A percentile compares a stretch with the other conserved stretches of the same genome.
phyloP scores from a whole-genome alignment of 192 early-diverging fungal genomes.

The Coemansia sp. region DNA sequence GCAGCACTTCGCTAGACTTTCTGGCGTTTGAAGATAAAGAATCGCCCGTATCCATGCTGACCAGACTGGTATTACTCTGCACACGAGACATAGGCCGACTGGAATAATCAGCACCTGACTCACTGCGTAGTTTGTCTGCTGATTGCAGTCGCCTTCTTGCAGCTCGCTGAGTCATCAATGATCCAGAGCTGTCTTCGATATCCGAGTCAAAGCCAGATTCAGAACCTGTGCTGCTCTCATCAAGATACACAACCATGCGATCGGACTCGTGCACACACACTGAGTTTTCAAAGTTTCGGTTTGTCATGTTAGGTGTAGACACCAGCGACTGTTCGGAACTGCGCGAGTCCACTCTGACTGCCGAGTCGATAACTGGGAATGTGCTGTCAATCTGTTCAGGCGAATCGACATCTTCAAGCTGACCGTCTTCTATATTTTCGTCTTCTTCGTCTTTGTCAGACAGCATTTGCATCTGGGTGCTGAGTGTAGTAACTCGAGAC shows the following conservation, averaged over 20 bases:
- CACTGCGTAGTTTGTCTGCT: too few species aligned
- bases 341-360: not conserved
- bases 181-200: not conserved
- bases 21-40: not conserved
- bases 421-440: not conserved
- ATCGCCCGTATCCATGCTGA: not conserved
- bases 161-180: not conserved
- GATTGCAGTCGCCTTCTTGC: not conserved
- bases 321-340: not conserved
- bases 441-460: not conserved
- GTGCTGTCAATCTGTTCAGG: not conserved
- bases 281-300: not conserved
- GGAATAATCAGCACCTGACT: not conserved
- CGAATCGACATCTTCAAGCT: not conserved
- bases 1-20: slow-evolving; percentile 12
- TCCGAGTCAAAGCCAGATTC: slow-evolving; percentile 14
- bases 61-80: not conserved
- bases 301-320: not conserved
- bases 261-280: slow-evolving; percentile 18
- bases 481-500: slow-evolving; percentile 1
- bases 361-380: not conserved
- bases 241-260: slow-evolving; percentile 30
- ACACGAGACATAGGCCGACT: not conserved
- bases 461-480: not conserved
- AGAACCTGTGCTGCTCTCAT: slow-evolving; percentile 10